Evolutionary conservation across 176 grass and related monocot species (phyloP).

Genomic region (Zoysia pacifica): DNA sequence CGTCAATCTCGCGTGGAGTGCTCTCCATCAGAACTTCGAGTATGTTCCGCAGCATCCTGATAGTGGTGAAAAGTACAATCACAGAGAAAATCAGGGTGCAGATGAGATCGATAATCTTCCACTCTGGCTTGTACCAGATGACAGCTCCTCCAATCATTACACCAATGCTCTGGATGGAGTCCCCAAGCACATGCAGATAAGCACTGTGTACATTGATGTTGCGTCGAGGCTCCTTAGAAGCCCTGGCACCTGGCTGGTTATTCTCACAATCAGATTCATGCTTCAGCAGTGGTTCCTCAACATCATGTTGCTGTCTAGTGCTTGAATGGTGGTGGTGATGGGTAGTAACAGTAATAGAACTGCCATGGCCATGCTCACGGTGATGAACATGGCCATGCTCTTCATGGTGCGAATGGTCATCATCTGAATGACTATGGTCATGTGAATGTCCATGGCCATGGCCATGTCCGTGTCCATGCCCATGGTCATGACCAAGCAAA

Average conservation of each 20-base stretch:
- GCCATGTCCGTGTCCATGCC: constrained; percentile 63
- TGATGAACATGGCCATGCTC: constrained; percentile 49
- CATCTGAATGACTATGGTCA: constrained; percentile 44
- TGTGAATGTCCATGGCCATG: constrained; percentile 55
- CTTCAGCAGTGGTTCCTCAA: constrained; percentile 63
- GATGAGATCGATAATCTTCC: constrained; percentile 99
- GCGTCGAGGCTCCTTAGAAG: constrained; percentile 58
- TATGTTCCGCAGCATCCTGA: constrained; percentile 88
- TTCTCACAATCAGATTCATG: constrained; percentile 33
- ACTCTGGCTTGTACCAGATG: constrained; percentile 99
- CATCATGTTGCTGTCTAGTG: constrained; percentile 43
- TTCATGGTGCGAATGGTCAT: constrained; percentile 43
- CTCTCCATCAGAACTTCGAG: constrained; percentile 97
- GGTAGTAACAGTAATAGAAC: constrained; percentile 51
- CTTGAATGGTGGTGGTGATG: constrained; percentile 55
- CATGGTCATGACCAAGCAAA: constrained; percentile 94
- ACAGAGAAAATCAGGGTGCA: constrained; percentile 97
- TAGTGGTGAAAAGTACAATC: constrained; percentile 77
- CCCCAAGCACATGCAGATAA: constrained; percentile 86
- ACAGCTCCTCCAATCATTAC: constrained; percentile 96
- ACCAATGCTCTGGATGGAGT: constrained; percentile 90
- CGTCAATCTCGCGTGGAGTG: constrained; percentile 87
- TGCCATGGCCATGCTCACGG: constrained; percentile 35
- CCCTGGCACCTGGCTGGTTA: constrained; percentile 34
- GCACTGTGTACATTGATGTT: constrained; percentile 99